phyloP scores from a whole-genome alignment of 768 basidiomycete genomes.

The Polyporus arcularius region DNA sequence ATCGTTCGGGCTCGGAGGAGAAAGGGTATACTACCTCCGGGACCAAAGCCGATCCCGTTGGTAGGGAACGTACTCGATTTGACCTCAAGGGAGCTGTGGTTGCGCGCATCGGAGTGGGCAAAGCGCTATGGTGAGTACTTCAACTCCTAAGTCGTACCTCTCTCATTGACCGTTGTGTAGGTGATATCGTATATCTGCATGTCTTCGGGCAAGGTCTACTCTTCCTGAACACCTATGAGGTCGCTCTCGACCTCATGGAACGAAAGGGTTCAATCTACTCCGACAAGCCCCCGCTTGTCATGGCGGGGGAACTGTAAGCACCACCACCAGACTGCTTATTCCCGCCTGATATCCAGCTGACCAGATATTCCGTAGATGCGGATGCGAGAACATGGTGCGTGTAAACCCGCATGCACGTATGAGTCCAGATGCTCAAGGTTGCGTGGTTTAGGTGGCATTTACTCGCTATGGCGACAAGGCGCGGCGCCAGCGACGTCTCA shows the following conservation, averaged over 20 bases:
- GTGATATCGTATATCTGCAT: conserved; percentile 65
- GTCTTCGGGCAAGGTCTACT: conserved; percentile 67
- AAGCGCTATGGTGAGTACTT: conserved; percentile 56
- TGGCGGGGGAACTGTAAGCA: conserved; percentile 71
- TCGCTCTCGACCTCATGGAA: conserved; percentile 64
- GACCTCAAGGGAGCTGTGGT: conserved; percentile 63
- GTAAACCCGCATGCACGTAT: neutral
- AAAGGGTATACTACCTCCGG: conserved; percentile 49
- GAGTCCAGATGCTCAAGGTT: too few relatives aligned
- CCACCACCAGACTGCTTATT: too few relatives aligned
- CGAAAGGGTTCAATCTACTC: conserved; percentile 72
- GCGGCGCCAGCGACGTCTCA: conserved; percentile 64
- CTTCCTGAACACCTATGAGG: conserved; percentile 64
- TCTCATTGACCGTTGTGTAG: conserved; percentile 32
- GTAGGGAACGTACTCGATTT: conserved; percentile 67
- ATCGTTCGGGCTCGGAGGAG: neutral
- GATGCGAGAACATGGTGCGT: conserved; percentile 66
- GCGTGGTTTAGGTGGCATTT: conserved; percentile 52
- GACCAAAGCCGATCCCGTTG: conserved; percentile 64
- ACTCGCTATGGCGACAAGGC: conserved; percentile 62
- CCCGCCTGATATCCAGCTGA: neutral
- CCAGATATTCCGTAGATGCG: conserved; percentile 39
- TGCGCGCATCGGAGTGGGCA: conserved; percentile 62
- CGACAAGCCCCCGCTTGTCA: conserved; percentile 69
- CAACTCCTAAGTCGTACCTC: neutral